A percentile compares a stretch with the other conserved stretches of the same genome.
These are phyloP conservation scores for Pseudoperonospora humuli DNA, from an alignment of 352 stramenopile species.

Conservation along the genomic window DNA sequence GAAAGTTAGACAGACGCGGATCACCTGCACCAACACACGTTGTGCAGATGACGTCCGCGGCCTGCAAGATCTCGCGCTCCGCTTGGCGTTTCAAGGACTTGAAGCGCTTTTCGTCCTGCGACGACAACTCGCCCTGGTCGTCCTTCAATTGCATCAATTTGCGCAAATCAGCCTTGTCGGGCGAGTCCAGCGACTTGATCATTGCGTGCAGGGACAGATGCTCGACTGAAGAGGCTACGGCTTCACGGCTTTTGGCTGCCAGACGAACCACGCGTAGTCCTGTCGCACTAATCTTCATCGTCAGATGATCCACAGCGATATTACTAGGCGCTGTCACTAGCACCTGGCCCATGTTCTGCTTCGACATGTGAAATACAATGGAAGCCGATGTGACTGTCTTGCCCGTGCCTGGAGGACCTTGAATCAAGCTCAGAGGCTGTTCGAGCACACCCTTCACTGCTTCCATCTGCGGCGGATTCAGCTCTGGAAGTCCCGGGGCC, in stretches of 20 bases:
- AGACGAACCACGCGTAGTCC: constrained; percentile 97
- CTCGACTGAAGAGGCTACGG: constrained; percentile 91
- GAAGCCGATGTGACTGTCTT: constrained; percentile 98
- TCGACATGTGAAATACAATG: constrained; percentile 99
- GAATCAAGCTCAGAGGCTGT: constrained; percentile 96
- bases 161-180: constrained; percentile 86
- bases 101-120: constrained; percentile 95
- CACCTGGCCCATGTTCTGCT: constrained; percentile 98
- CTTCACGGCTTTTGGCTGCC: constrained; percentile 96
- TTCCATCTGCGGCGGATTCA: constrained; percentile 97
- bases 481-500: constrained; percentile 91
- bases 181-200: constrained; percentile 85
- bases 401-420: constrained; percentile 94
- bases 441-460: constrained; percentile 95
- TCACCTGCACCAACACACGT: constrained; percentile 98
- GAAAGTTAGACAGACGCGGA: constrained; percentile 95
- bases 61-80: constrained; percentile 95
- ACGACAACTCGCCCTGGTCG: constrained; percentile 90
- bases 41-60: constrained; percentile 98
- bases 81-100: constrained; percentile 87
- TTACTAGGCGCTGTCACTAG: constrained; percentile 98
- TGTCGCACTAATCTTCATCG: constrained; percentile 96
- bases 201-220: constrained; percentile 97
- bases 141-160: constrained; percentile 94
- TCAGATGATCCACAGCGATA: constrained; percentile 96